Evolutionary conservation across 2,329 filamentous ascomycete genomes (phyloP).

Genomic region (Penicillium psychrosexuale): DNA sequence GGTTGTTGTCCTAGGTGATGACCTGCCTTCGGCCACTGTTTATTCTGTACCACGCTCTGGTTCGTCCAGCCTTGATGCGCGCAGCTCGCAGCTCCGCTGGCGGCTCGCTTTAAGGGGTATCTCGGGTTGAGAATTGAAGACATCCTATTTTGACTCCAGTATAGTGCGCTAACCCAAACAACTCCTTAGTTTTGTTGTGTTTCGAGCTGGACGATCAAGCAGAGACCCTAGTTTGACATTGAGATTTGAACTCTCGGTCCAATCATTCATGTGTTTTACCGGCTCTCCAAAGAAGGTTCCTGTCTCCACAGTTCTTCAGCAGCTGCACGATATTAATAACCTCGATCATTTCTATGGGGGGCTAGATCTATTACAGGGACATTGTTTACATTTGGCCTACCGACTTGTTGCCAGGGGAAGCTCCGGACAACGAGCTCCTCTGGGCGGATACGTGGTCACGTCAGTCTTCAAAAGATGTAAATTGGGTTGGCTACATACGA

Average conservation of each 20-base stretch:
- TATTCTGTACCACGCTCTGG: slow-evolving; percentile 6
- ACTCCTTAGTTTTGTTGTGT: slow-evolving; percentile 4
- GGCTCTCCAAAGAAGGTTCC: not conserved
- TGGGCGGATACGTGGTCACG: not conserved
- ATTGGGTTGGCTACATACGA: not conserved
- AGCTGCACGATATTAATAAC: not conserved
- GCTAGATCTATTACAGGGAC: not conserved
- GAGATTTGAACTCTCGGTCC: not conserved
- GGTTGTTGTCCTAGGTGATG: not conserved
- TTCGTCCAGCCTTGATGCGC: slow-evolving; percentile 20
- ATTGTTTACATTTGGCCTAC: not conserved
- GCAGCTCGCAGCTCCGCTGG: slow-evolving; percentile 12
- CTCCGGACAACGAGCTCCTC: not conserved
- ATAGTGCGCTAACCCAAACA: slow-evolving; percentile 3
- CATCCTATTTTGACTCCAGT: not conserved
- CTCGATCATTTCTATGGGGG: not conserved
- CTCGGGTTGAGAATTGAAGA: not conserved
- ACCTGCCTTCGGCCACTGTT: not conserved
- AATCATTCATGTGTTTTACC: not conserved
- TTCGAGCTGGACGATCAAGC: slow-evolving; percentile 7
- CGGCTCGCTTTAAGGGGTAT: slow-evolving; percentile 15
- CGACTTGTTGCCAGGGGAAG: not conserved
- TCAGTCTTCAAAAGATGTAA: not conserved
- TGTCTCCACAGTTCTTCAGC: not conserved
- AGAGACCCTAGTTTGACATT: not conserved